A percentile compares a stretch with the other conserved stretches of the same genome.
phyloP scores from a whole-genome alignment of 1,284 basidiomycete genomes.

The Cryptococcus floricola region DNA sequence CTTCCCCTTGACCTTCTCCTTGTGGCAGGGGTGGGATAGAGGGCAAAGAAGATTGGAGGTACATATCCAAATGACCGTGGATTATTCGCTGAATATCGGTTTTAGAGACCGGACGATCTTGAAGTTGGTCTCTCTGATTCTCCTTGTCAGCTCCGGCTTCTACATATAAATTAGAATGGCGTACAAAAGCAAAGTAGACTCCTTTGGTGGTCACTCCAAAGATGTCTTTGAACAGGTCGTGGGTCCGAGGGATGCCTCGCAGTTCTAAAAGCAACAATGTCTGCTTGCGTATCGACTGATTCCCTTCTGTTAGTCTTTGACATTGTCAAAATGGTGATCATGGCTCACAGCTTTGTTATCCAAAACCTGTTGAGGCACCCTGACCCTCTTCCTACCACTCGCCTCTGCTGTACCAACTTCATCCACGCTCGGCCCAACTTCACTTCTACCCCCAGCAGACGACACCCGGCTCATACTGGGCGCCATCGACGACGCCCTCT shows the following conservation, averaged over 20 bases:
- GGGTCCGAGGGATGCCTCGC: slow-evolving; percentile 27
- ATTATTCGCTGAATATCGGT: slow-evolving; percentile 31
- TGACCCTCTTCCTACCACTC: slow-evolving; percentile 9
- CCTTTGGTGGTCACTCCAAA: slow-evolving; percentile 43
- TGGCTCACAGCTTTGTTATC: slow-evolving; percentile 43
- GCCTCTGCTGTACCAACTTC: slow-evolving; percentile 5
- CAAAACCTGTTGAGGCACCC: slow-evolving; percentile 32
- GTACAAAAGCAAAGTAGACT: slow-evolving; percentile 43
- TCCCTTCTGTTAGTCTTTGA: not conserved
- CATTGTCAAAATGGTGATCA: not conserved
- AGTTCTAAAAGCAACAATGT: slow-evolving; percentile 32
- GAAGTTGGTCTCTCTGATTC: slow-evolving; percentile 9
- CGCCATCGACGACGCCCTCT: slow-evolving; percentile 12
- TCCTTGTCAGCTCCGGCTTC: not conserved
- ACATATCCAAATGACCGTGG: slow-evolving; percentile 42
- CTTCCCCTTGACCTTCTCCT: slow-evolving; percentile 5
- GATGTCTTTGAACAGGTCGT: slow-evolving; percentile 42
- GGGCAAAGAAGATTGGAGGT: slow-evolving; percentile 22
- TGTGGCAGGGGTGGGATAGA: not conserved
- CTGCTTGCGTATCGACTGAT: slow-evolving; percentile 42
- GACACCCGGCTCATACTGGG: slow-evolving; percentile 3
- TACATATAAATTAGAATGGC: slow-evolving; percentile 5
- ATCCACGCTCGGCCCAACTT: not conserved
- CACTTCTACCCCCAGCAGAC: slow-evolving; percentile 1
- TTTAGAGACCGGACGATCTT: slow-evolving; percentile 28